Conservation (phyloP, 2,329 filamentous ascomycete genomes). For the Elsinoe perseae region DNA sequence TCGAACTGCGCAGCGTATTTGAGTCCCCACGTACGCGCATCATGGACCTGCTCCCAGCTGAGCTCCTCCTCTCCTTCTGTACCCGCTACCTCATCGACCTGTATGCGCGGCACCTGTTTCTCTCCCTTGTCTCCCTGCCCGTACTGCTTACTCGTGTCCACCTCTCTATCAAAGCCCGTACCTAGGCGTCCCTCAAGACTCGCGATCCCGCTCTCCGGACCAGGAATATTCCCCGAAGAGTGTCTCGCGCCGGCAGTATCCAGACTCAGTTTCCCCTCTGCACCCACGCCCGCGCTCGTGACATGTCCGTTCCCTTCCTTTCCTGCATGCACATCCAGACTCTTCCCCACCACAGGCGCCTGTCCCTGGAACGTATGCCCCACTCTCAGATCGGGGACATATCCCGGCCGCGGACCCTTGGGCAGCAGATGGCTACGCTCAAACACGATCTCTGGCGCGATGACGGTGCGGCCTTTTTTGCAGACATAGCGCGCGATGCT, state of each 20-base stretch:
- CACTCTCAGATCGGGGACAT: constrained; percentile 26
- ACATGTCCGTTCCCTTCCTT: background rate
- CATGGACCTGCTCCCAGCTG: constrained; percentile 55
- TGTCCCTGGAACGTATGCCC: background rate
- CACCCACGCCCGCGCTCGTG: constrained; percentile 14
- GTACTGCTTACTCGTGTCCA: no score
- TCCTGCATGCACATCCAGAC: no score
- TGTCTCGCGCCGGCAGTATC: background rate
- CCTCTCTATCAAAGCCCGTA: background rate
- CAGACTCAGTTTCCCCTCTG: background rate
- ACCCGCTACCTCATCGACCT: constrained; percentile 5
- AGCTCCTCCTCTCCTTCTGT: constrained; percentile 33
- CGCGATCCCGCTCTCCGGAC: background rate
- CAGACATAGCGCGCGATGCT: constrained; percentile 44
- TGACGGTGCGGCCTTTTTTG: constrained; percentile 59
- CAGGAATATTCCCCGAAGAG: background rate
- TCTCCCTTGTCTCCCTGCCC: background rate
- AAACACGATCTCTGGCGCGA: constrained; percentile 72
- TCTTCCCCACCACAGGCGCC: background rate
- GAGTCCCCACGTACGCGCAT: constrained; percentile 49
- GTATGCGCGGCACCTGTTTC: background rate
- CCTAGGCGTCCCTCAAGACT: background rate
- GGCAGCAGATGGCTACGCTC: constrained; percentile 67
- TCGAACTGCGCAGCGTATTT: constrained; percentile 49
- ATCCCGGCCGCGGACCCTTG: constrained; percentile 51